Evolutionary conservation across 257 asterid genomes (phyloP), one percentile per base, ranked within the genome.

Genomic region (Coffea canephora): DNA sequence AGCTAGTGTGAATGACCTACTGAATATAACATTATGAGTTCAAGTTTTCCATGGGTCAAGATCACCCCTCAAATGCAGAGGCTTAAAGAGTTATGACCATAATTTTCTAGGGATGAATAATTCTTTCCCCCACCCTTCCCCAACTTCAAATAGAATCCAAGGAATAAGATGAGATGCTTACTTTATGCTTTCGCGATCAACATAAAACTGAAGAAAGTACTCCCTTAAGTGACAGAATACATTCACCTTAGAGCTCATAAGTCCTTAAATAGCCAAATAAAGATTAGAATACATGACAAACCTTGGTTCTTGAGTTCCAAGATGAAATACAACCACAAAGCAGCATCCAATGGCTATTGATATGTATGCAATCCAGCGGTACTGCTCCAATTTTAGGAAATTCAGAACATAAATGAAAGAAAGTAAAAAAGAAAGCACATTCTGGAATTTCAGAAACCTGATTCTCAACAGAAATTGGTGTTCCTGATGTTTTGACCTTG

Each of bases 231-330:
- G 21, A 31, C 45, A 31, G 6, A 66, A 31, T 12, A 66, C 36
- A 66, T 16, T 65, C 21, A 66, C 72, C 27, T 36, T 62, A 43
- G 31, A 76, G 72, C 66, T 36, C 77, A 41, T 74, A 65, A 41
- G 57, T 68, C 64, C 85, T 45, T 57, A 77, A 81, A 64, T 13
- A 80, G 21, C 31, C 50, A 66, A 8, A 71, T 72, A 71, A 77
- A 71, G 48, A 73, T 72, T 23, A 83, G 73, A n/a, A 74, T 49
- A 72, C 27, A 55, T 41, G 41, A 83, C 89, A 67, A 49, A 91
- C 98, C 98, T 93, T 80, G 98, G 98, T 87, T 95, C 98, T 77
- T 84, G 87, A 9, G 97, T 95, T 83, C 98, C 97, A 19, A 95
- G 83, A 71, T 86, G 87, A 82, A 95, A 95, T 73, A 89, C 54